Evolutionary conservation across 169 alveolate genomes (phyloP).

Genomic region (Cryptosporidium canis): DNA sequence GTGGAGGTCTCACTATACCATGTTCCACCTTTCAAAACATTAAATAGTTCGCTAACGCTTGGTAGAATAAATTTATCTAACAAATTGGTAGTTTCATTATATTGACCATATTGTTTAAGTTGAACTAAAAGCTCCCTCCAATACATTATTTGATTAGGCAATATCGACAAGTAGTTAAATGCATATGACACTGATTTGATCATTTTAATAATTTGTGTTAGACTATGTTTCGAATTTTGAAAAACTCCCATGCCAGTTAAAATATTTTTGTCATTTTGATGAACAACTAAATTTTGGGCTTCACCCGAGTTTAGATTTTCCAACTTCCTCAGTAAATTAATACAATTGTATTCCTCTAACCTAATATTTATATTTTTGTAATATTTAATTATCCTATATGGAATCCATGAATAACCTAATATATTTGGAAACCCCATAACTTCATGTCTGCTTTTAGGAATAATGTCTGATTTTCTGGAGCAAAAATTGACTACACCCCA

Average conservation of each 20-base stretch:
- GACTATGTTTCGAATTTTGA: neutral
- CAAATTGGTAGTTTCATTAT: neutral
- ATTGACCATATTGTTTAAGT: neutral
- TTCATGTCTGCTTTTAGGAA: neutral
- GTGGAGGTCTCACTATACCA: neutral
- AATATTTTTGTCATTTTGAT: constrained; percentile 6
- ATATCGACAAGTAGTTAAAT: constrained; percentile 11
- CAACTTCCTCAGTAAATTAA: neutral
- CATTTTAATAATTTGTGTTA: neutral
- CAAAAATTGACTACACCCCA: neutral
- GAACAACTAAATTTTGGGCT: constrained; percentile 6
- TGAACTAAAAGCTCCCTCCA: constrained; percentile 10
- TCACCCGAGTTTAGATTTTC: constrained; percentile 1
- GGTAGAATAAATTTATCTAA: constrained; percentile 2
- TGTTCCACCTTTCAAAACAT: neutral
- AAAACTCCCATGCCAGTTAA: constrained; percentile 1
- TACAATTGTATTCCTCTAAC: neutral
- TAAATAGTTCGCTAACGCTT: constrained; percentile 10
- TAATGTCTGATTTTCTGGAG: neutral
- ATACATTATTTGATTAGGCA: constrained; percentile 3
- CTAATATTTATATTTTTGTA: neutral
- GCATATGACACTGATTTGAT: constrained; percentile 23
- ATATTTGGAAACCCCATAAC: neutral
- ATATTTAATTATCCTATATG: constrained; percentile 23
- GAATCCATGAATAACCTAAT: constrained; percentile 55